Base-by-base conservation (phyloP, 768 basidiomycete genomes). In the Scleroderma citrinum region DNA sequence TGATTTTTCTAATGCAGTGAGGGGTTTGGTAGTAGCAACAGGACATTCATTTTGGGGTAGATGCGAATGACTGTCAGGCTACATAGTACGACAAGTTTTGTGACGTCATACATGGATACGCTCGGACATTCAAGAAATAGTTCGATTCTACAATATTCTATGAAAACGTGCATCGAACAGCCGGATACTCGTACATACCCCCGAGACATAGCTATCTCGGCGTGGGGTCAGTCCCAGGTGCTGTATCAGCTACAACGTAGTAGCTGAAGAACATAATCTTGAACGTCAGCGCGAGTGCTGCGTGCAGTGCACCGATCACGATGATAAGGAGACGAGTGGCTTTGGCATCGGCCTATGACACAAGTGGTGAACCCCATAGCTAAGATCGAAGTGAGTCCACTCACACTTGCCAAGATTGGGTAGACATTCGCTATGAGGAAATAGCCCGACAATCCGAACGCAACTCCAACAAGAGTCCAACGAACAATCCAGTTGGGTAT, bases 351-450 rank as follows among this genome's bases (percentile, higher is more conserved):
- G 89, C 89, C 87, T 92, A 55, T 19, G n/a, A 46, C 17, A 44
- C 17, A 2, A 24, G 19, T 16, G 26, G 26, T 4, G 26, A 8
- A 8, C 26, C 26, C 26, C 26, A n/a, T n/a, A n/a, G n/a, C n/a
- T n/a, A n/a, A n/a, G n/a, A n/a, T n/a, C n/a, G n/a, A n/a, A n/a
- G n/a, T n/a, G n/a, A n/a, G n/a, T n/a, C n/a, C 44, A 74, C 87
- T 57, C 57, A 94, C 92, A 8, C 81, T 77, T 31, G 87, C 82
- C 24, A 98, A 81, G 46, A 96, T 78, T 3, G 95, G 95, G 57
- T 96, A 98, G 40, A 96, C 80, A 59, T 93, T 92, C 20, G 75
- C 74, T 13, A 76, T 73, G 24, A 99, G 75, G 75, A 93, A 98
- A 71, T 81, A 92, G 2, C 92, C 92, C 7, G 95, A 97, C 17